Conservation (phyloP, 441 rosid genomes). For the Gossypium schwendimanii region DNA sequence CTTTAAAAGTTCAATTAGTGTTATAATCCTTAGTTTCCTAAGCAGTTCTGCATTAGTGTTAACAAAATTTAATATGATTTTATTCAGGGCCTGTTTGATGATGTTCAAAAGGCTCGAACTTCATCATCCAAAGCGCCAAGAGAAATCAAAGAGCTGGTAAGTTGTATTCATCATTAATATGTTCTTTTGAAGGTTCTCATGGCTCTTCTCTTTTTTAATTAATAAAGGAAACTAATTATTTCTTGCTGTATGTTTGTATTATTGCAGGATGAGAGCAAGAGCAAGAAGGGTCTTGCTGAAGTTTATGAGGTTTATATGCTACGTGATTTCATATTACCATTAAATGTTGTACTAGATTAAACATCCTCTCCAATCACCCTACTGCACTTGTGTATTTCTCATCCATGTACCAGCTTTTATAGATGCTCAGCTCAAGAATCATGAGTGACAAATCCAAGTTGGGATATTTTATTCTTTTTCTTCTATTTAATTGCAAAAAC, state of each 20-base stretch:
- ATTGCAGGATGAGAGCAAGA: constrained; percentile 81
- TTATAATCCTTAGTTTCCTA: neutral
- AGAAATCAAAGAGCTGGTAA: constrained; percentile 66
- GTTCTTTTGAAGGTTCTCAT: neutral
- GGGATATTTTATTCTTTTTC: neutral
- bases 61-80: constrained; percentile 9
- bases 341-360: neutral
- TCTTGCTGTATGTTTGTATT: constrained; percentile 11
- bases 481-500: neutral
- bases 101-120: constrained; percentile 49
- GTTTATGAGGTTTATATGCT: constrained; percentile 73
- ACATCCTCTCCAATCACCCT: neutral
- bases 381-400: neutral
- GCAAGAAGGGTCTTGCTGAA: constrained; percentile 89
- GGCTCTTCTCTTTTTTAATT: neutral
- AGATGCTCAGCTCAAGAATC: neutral
- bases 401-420: neutral
- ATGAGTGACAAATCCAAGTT: constrained; percentile 8
- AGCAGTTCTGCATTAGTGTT: neutral
- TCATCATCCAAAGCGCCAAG: constrained; percentile 55
- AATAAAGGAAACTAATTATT: constrained; percentile 3
- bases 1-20: neutral
- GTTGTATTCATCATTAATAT: constrained; percentile 14
- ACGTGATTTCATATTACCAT: neutral
- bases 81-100: constrained; percentile 64